A percentile compares a stretch with the other conserved stretches of the same genome.
Evolutionary conservation across 164 flowering plant species (phyloP).

Genomic region (Annona squamosa): DNA sequence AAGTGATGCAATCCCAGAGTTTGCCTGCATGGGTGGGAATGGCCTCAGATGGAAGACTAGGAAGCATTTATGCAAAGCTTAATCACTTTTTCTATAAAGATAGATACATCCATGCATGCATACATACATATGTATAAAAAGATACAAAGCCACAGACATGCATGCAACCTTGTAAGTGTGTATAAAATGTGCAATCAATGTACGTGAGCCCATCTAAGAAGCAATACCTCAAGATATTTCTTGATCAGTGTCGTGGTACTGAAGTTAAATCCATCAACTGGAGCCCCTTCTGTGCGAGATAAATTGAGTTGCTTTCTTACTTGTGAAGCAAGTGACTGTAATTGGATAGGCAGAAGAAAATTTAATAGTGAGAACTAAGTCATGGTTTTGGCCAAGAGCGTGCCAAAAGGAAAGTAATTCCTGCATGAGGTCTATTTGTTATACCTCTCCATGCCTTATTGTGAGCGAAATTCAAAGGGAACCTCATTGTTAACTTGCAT

Average conservation of each 20-base stretch:
- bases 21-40: neutral
- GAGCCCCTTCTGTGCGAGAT: constrained; percentile 59
- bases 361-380: too few relatives aligned
- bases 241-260: constrained; percentile 60
- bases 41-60: neutral
- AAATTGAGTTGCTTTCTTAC: constrained; percentile 82
- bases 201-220: neutral
- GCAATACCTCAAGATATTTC: constrained; percentile 67
- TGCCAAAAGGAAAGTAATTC: too few relatives aligned
- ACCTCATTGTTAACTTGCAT: too few relatives aligned
- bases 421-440: too few relatives aligned
- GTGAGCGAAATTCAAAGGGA: too few relatives aligned
- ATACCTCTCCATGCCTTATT: too few relatives aligned
- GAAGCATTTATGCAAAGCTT: neutral
- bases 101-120: neutral
- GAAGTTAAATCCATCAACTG: constrained; percentile 75
- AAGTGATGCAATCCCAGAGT: neutral
- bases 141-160: neutral
- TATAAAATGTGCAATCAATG: neutral
- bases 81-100: neutral
- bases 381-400: too few relatives aligned
- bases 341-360: neutral
- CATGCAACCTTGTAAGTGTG: neutral
- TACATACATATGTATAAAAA: neutral
- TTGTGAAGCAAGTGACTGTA: constrained; percentile 78